phyloP scores from a whole-genome alignment of 164 flowering plant species.

The Amborella trichopoda region DNA sequence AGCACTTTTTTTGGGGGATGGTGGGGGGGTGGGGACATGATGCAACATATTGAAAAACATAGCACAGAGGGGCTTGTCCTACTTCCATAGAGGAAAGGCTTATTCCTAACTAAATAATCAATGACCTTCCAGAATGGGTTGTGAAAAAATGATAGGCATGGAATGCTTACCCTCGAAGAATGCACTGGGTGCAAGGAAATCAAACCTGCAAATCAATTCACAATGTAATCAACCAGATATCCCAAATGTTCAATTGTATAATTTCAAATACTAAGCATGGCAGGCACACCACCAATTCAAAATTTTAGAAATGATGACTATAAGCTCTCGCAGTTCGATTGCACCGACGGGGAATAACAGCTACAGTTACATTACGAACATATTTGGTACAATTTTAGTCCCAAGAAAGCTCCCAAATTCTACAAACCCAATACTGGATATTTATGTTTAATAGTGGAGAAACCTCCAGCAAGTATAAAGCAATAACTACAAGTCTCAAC shows the following conservation, averaged over 20 bases:
- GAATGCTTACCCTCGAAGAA: conserved; percentile 53
- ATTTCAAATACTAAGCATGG: not conserved
- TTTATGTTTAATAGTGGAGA: too few species aligned
- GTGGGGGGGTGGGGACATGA: too few species aligned
- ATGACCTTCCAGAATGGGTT: not conserved
- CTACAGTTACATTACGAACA: not conserved
- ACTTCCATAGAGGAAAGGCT: not conserved
- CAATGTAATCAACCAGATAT: not conserved
- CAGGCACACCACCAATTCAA: not conserved
- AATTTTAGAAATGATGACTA: not conserved
- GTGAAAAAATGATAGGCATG: not conserved
- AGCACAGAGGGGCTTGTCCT: too few species aligned
- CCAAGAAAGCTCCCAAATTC: too few species aligned
- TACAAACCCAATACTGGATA: too few species aligned
- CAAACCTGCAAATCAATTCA: conserved; percentile 40
- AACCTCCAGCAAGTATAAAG: too few species aligned
- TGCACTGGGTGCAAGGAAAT: conserved; percentile 84
- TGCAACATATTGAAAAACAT: not conserved
- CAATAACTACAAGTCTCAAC: too few species aligned
- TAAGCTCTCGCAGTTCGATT: not conserved
- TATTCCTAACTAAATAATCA: not conserved
- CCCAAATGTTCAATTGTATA: not conserved
- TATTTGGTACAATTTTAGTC: too few species aligned
- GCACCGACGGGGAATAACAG: not conserved
- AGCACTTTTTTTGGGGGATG: too few species aligned